Conservation (phyloP, 768 basidiomycete species). For the Exidia glandulosa region DNA sequence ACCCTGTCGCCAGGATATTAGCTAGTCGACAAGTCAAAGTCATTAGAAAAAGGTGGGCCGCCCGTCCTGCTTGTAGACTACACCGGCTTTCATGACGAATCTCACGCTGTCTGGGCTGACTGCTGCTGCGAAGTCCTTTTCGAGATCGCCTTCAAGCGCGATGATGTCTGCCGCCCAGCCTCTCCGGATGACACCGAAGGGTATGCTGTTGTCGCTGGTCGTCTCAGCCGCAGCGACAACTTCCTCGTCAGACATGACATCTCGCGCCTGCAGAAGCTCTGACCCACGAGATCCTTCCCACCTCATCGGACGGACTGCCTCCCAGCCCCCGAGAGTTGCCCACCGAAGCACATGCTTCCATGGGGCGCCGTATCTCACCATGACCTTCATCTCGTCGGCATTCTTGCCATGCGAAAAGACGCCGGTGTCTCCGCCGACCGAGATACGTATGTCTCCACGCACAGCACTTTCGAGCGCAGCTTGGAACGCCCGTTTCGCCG, state of each 20-base stretch:
- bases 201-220: conserved; percentile 38
- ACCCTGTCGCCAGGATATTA: too few species aligned
- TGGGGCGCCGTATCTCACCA: conserved; percentile 44
- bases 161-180: conserved; percentile 48
- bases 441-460: conserved; percentile 34
- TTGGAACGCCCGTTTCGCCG: conserved; percentile 23
- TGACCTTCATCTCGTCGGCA: conserved; percentile 47
- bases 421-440: conserved; percentile 57
- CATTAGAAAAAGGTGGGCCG: neutral
- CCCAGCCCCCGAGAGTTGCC: conserved; percentile 51
- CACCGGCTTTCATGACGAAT: conserved; percentile 52
- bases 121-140: conserved; percentile 31
- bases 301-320: conserved; percentile 35
- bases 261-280: conserved; percentile 16
- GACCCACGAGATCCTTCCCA: conserved; percentile 30
- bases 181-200: conserved; percentile 40
- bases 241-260: conserved; percentile 14
- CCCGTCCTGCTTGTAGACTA: conserved; percentile 32
- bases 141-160: conserved; percentile 26
- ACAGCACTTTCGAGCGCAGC: conserved; percentile 25
- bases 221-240: conserved; percentile 7
- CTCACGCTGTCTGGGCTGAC: conserved; percentile 34
- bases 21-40: too few species aligned
- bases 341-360: conserved; percentile 44
- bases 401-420: conserved; percentile 53